Evolutionary conservation across 257 asterid genomes (phyloP).

Genomic region (Solanum commersonii): DNA sequence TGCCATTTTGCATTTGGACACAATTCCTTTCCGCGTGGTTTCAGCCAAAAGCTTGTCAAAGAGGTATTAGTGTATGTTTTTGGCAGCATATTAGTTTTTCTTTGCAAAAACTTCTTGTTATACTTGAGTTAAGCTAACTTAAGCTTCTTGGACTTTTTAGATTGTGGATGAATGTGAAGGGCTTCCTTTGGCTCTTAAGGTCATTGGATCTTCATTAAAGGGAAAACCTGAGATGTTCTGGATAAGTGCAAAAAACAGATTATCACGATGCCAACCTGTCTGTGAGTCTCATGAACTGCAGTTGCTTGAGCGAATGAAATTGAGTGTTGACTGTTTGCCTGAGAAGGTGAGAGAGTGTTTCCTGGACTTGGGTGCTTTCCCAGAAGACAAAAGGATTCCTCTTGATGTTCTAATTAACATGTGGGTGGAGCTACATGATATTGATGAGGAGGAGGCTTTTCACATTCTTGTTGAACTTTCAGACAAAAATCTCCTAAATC

Average conservation of each 20-base stretch:
- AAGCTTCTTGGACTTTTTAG: constrained; percentile 17
- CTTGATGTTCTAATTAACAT: constrained; percentile 77
- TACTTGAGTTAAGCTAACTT: background rate
- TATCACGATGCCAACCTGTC: constrained; percentile 60
- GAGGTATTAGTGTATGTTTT: constrained; percentile 25
- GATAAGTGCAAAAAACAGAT: constrained; percentile 65
- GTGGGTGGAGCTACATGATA: constrained; percentile 91
- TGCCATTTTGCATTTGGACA: constrained; percentile 78
- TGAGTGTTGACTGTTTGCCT: constrained; percentile 66
- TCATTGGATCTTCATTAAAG: constrained; percentile 71
- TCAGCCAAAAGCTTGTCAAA: constrained; percentile 45
- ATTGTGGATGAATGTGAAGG: constrained; percentile 82
- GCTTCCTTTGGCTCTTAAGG: constrained; percentile 88
- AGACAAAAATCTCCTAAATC: constrained; percentile 67
- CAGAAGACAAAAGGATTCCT: constrained; percentile 84
- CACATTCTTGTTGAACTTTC: constrained; percentile 79
- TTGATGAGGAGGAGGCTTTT: constrained; percentile 76
- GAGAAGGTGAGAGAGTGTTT: constrained; percentile 69
- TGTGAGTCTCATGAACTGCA: constrained; percentile 79
- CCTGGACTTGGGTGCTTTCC: constrained; percentile 79
- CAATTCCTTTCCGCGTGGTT: constrained; percentile 41
- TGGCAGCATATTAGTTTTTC: background rate
- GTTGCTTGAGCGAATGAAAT: constrained; percentile 67
- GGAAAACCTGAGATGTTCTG: constrained; percentile 80
- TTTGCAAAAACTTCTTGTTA: background rate